Conservation (phyloP, 768 basidiomycete genomes). For the Termitomyces sp. region DNA sequence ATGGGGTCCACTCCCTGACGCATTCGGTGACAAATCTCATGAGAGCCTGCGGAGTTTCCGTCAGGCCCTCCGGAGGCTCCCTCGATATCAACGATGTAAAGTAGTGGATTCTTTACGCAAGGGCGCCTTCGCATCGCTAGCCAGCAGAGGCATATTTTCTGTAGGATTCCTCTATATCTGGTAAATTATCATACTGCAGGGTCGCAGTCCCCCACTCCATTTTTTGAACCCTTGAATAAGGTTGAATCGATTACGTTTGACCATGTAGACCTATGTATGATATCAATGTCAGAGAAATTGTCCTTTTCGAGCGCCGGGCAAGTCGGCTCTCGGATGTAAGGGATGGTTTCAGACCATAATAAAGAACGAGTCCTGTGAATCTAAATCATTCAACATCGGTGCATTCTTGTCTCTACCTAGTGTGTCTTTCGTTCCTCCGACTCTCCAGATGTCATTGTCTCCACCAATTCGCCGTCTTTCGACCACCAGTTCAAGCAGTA, state of each 20-base stretch:
- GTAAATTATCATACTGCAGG: background rate
- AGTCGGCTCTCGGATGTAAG: constrained; percentile 9
- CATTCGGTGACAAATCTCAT: constrained; percentile 13
- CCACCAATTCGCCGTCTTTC: constrained; percentile 60
- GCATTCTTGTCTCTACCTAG: background rate
- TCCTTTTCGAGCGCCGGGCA: background rate
- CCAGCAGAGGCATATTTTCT: constrained; percentile 12
- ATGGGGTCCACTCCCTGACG: constrained; percentile 23
- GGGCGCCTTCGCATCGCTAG: constrained; percentile 13
- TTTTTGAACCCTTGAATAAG: background rate
- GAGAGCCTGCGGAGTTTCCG: constrained; percentile 7
- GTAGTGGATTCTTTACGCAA: constrained; percentile 13
- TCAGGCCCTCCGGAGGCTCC: constrained; percentile 13
- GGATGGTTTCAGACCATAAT: constrained; percentile 10
- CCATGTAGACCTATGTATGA: background rate
- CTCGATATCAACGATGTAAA: constrained; percentile 11
- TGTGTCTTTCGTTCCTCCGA: background rate
- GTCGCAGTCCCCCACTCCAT: background rate
- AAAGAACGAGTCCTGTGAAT: constrained; percentile 16
- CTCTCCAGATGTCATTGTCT: constrained; percentile 34
- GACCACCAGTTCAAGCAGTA: constrained; percentile 45
- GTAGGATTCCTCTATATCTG: constrained; percentile 13
- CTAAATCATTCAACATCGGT: constrained; percentile 5
- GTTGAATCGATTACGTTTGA: background rate
- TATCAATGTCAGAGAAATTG: background rate